phyloP scores from a whole-genome alignment of 306 rosid species.

The Pyrus pyrifolia region DNA sequence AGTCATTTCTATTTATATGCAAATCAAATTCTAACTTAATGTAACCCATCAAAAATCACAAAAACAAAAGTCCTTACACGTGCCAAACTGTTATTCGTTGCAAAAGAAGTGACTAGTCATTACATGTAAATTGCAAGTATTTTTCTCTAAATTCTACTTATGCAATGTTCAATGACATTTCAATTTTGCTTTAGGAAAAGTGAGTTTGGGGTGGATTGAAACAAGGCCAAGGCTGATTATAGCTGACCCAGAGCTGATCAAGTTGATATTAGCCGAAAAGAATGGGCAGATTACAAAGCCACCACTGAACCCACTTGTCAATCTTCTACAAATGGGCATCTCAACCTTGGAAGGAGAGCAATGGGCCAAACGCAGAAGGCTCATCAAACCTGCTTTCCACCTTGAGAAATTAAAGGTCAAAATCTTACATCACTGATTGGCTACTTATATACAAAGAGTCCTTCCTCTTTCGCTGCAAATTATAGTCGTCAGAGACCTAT shows the following conservation, averaged over 20 bases:
- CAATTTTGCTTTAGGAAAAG: slow-evolving; percentile 22
- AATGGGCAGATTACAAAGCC: slow-evolving; percentile 22
- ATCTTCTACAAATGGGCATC: slow-evolving; percentile 32
- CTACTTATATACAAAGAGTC: too few relatives aligned
- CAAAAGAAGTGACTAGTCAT: too few relatives aligned
- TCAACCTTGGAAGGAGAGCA: slow-evolving; percentile 31
- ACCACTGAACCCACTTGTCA: slow-evolving; percentile 30
- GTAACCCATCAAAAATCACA: too few relatives aligned
- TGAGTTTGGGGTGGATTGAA: slow-evolving; percentile 28
- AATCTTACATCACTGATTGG: not conserved
- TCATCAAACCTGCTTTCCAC: slow-evolving; percentile 36
- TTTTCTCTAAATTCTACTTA: too few relatives aligned
- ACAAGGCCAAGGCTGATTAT: slow-evolving; percentile 34
- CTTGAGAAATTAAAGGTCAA: slow-evolving; percentile 37
- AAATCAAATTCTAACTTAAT: too few relatives aligned
- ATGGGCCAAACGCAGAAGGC: slow-evolving; percentile 39
- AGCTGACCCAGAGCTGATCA: slow-evolving; percentile 25
- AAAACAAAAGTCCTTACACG: too few relatives aligned
- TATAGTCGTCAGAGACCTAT: too few relatives aligned
- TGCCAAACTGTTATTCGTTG: too few relatives aligned
- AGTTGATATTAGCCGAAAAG: slow-evolving; percentile 27
- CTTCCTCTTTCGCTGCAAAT: too few relatives aligned
- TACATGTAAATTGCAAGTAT: too few relatives aligned
- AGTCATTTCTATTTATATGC: too few relatives aligned
- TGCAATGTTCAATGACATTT: not conserved